Percentiles rank a stretch among this genome's conserved stretches.
These are phyloP conservation scores for Penicillium sp. DNA, from an alignment of 2,329 filamentous ascomycete species.

Conservation along the genomic window DNA sequence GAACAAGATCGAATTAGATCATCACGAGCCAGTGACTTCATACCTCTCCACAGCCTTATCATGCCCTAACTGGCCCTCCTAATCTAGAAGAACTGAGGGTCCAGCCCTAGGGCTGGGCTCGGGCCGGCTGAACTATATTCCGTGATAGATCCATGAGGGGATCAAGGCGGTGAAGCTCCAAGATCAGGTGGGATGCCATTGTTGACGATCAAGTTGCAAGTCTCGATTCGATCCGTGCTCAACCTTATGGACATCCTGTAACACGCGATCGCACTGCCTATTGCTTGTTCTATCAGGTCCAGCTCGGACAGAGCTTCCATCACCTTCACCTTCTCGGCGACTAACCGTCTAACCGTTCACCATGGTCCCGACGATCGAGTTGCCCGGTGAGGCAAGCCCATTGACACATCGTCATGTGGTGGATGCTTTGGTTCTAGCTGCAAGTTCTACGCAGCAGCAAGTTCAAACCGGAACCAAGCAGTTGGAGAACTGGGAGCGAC, in stretches of 20 bases:
- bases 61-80: constrained; percentile 33
- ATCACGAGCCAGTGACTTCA: constrained; percentile 30
- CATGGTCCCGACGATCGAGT: constrained; percentile 78
- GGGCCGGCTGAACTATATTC: constrained; percentile 33
- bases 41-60: constrained; percentile 20
- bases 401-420: constrained; percentile 69
- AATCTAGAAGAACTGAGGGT: constrained; percentile 31
- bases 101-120: constrained; percentile 37
- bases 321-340: constrained; percentile 4
- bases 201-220: constrained; percentile 8
- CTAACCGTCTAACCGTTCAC: constrained; percentile 25
- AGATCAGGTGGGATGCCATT: constrained; percentile 10
- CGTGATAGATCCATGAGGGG: constrained; percentile 28
- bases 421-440: constrained; percentile 67
- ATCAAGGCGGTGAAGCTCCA: constrained; percentile 21
- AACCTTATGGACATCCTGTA: neutral
- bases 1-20: constrained; percentile 2
- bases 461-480: constrained; percentile 72
- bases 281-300: neutral
- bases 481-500: constrained; percentile 72
- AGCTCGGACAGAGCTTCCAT: neutral
- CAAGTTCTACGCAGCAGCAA: constrained; percentile 68
- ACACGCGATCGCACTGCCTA: neutral
- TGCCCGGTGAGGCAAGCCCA: constrained; percentile 79
- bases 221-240: neutral